Conservation (phyloP, 352 stramenopile species). For the Pythium angustatum region DNA sequence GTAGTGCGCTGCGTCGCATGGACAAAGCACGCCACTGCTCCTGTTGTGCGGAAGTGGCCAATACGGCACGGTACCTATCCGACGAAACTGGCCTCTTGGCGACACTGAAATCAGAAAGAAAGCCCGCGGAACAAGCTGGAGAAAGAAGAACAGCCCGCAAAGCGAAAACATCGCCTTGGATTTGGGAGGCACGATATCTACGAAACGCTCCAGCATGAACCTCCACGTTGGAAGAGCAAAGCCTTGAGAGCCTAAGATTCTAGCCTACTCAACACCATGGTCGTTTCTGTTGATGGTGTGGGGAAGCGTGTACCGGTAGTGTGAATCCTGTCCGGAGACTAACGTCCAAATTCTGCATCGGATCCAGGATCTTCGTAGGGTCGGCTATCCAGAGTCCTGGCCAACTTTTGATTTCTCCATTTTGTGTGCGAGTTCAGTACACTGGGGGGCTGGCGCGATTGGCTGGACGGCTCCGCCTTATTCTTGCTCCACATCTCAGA, state of each 20-base stretch:
- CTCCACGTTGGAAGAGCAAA: too few relatives aligned
- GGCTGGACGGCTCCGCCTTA: constrained; percentile 3
- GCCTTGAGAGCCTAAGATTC: too few relatives aligned
- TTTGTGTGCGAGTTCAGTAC: background rate
- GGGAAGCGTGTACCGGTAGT: too few relatives aligned
- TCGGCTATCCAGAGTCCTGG: too few relatives aligned
- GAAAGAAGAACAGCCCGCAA: constrained; percentile 12
- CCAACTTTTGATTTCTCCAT: background rate
- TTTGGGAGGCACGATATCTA: too few relatives aligned
- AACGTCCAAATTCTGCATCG: too few relatives aligned
- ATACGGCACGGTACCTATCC: constrained; percentile 6
- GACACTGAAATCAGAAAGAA: constrained; percentile 26
- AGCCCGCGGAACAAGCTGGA: constrained; percentile 6
- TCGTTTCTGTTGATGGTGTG: too few relatives aligned
- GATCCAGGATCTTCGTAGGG: too few relatives aligned
- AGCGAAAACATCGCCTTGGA: background rate
- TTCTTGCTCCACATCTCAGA: constrained; percentile 25
- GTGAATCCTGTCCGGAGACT: too few relatives aligned
- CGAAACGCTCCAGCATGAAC: too few relatives aligned
- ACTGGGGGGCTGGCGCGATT: background rate
- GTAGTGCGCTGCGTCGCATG: constrained; percentile 19
- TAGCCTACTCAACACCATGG: too few relatives aligned
- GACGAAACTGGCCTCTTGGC: constrained; percentile 15
- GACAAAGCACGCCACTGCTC: constrained; percentile 5
- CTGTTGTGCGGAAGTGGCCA: constrained; percentile 11